Evolutionary conservation across 139 green algal species (phyloP), one percentile per base, ranked within the genome.

Genomic region (Volvox africanus): DNA sequence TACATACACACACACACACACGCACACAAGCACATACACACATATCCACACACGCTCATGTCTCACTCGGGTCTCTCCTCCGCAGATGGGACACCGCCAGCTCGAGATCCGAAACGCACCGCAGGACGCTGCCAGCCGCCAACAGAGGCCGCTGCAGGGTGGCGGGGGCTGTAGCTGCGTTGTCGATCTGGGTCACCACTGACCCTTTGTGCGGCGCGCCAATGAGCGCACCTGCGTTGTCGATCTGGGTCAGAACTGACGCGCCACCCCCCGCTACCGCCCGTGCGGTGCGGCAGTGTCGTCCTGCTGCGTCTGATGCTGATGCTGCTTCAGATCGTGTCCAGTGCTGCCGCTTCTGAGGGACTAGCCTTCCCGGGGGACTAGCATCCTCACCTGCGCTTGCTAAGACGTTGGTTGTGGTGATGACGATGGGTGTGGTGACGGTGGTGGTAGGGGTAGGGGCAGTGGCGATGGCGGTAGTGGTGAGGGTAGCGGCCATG

Each of bases 81-180:
- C 85, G 69, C 37, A 89, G 69, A 37, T 89, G 69, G 9, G 85
- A 69, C 26, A 89, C 85, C 37, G 85, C 85, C 28, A 76, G n/a
- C 69, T 82, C 85, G n/a, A 89, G 37, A 55, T 89, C 85, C 12
- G 85, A 30, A 24, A 71, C n/a, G 28, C 37, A 61, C 3, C 69
- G 69, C 37, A 89, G 85, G n/a, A 88, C 83, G 22, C 62, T 17
- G 3, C 55, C 11, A 14, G 18, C 28, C 1, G 50, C 19, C 61
- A 55, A 55, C 44, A 14, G 44, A 9, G 44, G 9, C 9, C 5
- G 44, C 44, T 55, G 44, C 44, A 55, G 5, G 44, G 44, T 9
- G 44, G 44, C 5, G 44, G 44, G 44, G 5, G 5, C 44, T 55
- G 44, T 55, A 55, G 44, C 44, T 55, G 44, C 44, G 5, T 5